These are phyloP conservation scores for Dothidotthia symphoricarpi DNA, from an alignment of 2,329 filamentous ascomycete species.

Conservation along the genomic window DNA sequence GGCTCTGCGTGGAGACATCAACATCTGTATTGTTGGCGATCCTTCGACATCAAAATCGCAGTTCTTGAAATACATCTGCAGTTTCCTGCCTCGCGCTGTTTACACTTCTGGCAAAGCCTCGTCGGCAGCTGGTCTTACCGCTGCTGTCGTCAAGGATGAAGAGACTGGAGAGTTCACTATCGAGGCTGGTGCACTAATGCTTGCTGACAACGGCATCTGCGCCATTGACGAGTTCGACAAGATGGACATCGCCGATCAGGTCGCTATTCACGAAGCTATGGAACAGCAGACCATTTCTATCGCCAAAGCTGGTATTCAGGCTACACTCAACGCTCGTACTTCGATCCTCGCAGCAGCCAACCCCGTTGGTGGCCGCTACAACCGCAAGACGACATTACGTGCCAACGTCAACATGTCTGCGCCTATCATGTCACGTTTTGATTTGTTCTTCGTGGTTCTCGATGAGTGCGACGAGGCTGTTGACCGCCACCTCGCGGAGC, in stretches of 20 bases:
- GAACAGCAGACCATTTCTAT: constrained; percentile 99
- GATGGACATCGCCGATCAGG: constrained; percentile 96
- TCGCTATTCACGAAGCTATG: constrained; percentile 99
- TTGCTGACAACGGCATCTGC: constrained; percentile 94
- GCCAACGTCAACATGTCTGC: constrained; percentile 98
- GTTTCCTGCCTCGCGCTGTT: constrained; percentile 91
- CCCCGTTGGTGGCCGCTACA: constrained; percentile 93
- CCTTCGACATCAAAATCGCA: constrained; percentile 97
- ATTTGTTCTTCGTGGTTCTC: constrained; percentile 95
- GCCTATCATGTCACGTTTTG: constrained; percentile 98
- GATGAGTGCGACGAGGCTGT: constrained; percentile 94
- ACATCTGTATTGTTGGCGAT: constrained; percentile 97
- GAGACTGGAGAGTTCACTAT: constrained; percentile 99
- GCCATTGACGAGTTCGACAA: constrained; percentile 99
- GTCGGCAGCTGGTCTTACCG: constrained; percentile 93
- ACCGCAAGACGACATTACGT: constrained; percentile 88
- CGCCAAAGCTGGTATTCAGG: constrained; percentile 96
- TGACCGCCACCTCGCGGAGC: constrained; percentile 86
- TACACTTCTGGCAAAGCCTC: constrained; percentile 98
- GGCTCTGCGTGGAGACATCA: constrained; percentile 94
- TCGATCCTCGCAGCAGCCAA: constrained; percentile 96
- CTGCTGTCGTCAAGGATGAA: constrained; percentile 95
- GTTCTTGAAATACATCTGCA: constrained; percentile 97
- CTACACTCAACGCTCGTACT: constrained; percentile 91
- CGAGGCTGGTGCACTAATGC: constrained; percentile 95